phyloP scores from a whole-genome alignment of 129 eudicot species.

The sunflower (Helianthus annuus) region DNA sequence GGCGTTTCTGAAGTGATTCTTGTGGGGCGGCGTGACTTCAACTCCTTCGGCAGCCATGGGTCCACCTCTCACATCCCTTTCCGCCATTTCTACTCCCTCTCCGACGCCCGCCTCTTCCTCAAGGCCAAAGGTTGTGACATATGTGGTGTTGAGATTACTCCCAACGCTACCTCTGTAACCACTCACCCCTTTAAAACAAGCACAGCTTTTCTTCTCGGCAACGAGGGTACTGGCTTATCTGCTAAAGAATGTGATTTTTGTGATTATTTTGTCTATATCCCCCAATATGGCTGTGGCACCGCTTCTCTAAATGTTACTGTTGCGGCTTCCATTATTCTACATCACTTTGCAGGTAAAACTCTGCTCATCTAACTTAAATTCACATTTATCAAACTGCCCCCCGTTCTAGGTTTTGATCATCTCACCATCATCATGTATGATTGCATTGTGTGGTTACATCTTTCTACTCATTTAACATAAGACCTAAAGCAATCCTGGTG shows the following conservation, averaged over 20 bases:
- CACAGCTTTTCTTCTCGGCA: constrained; percentile 94
- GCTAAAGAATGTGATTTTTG: constrained; percentile 86
- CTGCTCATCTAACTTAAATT: too few species aligned
- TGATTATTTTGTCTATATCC: constrained; percentile 94
- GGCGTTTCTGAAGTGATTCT: constrained; percentile 90
- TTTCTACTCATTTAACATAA: not conserved
- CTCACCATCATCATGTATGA: too few species aligned
- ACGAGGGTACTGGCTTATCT: constrained; percentile 98
- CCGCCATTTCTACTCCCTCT: constrained; percentile 91
- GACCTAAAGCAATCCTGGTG: not conserved
- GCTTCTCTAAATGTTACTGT: constrained; percentile 94
- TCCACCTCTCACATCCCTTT: constrained; percentile 81
- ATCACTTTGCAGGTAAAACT: constrained; percentile 83
- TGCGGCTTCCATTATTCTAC: constrained; percentile 94
- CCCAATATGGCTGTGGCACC: constrained; percentile 96
- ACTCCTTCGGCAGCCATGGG: constrained; percentile 98
- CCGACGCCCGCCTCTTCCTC: constrained; percentile 73
- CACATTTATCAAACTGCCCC: too few species aligned
- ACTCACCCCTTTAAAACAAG: constrained; percentile 77
- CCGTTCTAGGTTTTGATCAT: too few species aligned
- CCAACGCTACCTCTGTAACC: constrained; percentile 64
- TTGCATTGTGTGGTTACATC: not conserved
- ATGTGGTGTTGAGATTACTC: constrained; percentile 96
- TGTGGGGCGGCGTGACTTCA: constrained; percentile 95
- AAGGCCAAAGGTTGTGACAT: constrained; percentile 90